A percentile compares a stretch with the other conserved stretches of the same genome.
phyloP scores from a whole-genome alignment of 345 rosid species.

The Eucalyptus microcorys region DNA sequence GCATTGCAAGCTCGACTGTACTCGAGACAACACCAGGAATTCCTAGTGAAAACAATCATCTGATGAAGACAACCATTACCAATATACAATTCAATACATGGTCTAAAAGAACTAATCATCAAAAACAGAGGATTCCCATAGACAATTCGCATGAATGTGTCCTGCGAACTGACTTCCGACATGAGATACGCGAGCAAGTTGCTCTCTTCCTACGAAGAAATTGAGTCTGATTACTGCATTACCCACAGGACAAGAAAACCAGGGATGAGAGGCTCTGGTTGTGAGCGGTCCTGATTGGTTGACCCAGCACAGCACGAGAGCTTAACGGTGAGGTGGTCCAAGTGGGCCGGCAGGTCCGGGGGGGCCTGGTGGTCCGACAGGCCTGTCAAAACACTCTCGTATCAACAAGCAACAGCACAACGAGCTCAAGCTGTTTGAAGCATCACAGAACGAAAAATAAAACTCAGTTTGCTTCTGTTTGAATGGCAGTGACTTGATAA shows the following conservation, averaged over 20 bases:
- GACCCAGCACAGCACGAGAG: not conserved
- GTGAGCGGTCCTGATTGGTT: not conserved
- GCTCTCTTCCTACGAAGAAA: not conserved
- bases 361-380: not conserved
- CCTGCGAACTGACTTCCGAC: not conserved
- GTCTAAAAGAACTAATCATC: not conserved
- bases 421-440: constrained; percentile 11
- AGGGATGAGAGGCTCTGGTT: not conserved
- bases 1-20: not conserved
- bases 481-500: not conserved
- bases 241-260: not conserved
- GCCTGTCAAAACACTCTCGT: constrained; percentile 26
- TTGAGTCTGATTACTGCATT: not conserved
- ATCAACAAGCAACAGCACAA: constrained; percentile 27
- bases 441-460: not conserved
- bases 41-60: not conserved
- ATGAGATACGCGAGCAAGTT: not conserved
- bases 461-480: not conserved
- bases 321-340: not conserved
- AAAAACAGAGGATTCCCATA: not conserved
- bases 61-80: not conserved
- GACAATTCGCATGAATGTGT: not conserved
- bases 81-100: not conserved
- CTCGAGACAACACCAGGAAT: not conserved
- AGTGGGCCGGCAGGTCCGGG: not conserved